Percentiles rank a stretch among this genome's conserved stretches.
These are phyloP conservation scores for Persicaria tinctoria DNA, from an alignment of 148 eudicot species.

Conservation along the genomic window DNA sequence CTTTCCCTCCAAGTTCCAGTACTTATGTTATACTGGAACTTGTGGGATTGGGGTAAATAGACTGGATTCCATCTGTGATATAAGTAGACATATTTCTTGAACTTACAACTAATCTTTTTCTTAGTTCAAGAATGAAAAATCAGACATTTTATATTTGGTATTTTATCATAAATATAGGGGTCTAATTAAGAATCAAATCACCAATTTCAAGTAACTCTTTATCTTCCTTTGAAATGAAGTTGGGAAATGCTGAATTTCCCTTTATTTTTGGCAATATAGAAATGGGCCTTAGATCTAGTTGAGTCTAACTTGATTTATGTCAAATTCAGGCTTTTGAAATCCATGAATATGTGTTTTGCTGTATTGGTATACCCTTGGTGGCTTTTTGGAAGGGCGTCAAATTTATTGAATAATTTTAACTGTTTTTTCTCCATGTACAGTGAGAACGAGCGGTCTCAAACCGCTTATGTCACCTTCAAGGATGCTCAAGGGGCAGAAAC, in stretches of 20 bases:
- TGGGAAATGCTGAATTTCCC: not conserved
- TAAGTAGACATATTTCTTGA: not conserved
- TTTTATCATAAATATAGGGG: not conserved
- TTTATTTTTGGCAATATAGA: not conserved
- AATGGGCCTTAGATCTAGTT: not conserved
- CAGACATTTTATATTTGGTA: not conserved
- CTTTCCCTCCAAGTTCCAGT: not conserved
- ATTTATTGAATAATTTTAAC: not conserved
- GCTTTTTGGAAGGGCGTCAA: not conserved
- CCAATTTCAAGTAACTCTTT: not conserved
- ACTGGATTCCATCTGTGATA: not conserved
- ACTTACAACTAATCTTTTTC: not conserved
- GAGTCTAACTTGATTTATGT: not conserved
- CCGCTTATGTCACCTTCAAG: slow-evolving; percentile 82
- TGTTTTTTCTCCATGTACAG: slow-evolving; percentile 25
- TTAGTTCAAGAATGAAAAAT: not conserved
- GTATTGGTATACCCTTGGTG: not conserved
- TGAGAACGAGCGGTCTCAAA: slow-evolving; percentile 77
- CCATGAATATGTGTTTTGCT: not conserved
- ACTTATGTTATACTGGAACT: not conserved
- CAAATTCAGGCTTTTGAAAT: not conserved
- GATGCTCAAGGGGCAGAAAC: slow-evolving; percentile 86
- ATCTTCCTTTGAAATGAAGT: not conserved
- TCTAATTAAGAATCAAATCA: not conserved
- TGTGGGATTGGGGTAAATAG: not conserved